These are phyloP conservation scores for Ceratocystis huliohia DNA, from an alignment of 2,329 filamentous ascomycete genomes.

Conservation along the genomic window DNA sequence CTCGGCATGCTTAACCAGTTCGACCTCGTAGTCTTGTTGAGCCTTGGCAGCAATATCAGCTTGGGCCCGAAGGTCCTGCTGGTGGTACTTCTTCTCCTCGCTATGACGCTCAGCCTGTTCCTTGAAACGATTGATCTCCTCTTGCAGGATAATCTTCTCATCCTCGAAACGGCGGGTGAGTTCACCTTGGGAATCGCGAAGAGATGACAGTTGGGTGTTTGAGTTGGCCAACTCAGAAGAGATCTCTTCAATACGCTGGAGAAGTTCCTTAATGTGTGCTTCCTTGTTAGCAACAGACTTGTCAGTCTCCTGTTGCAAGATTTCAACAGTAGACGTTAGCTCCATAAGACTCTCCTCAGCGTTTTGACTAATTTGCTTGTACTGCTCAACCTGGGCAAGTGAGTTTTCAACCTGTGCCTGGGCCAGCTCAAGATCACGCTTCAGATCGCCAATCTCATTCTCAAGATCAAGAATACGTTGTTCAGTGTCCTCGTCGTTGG, in stretches of 20 bases:
- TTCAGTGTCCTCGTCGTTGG: conserved; percentile 39
- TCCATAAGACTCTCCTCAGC: conserved; percentile 79
- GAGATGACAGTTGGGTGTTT: conserved; percentile 66
- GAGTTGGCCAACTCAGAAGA: conserved; percentile 67
- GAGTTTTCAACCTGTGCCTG: conserved; percentile 69
- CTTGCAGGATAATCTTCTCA: conserved; percentile 65
- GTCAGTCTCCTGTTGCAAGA: conserved; percentile 81
- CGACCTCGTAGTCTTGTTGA: conserved; percentile 89
- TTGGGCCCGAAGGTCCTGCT: conserved; percentile 84
- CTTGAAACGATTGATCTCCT: conserved; percentile 67
- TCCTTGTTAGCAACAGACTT: conserved; percentile 64
- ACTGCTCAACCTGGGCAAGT: conserved; percentile 71
- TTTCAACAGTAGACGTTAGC: conserved; percentile 66
- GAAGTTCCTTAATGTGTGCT: conserved; percentile 62
- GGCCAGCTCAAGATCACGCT: conserved; percentile 71
- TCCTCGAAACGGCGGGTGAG: conserved; percentile 58
- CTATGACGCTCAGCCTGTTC: conserved; percentile 71
- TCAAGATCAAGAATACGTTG: conserved; percentile 67
- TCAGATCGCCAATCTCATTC: conserved; percentile 72
- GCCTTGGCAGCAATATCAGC: conserved; percentile 86
- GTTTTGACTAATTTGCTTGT: conserved; percentile 73
- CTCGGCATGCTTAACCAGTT: conserved; percentile 88
- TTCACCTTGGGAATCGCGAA: conserved; percentile 73
- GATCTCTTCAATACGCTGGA: conserved; percentile 73
- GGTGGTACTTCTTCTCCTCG: conserved; percentile 70